phyloP scores from a whole-genome alignment of 176 grass and related monocot species.

The Tillandsia leiboldiana region DNA sequence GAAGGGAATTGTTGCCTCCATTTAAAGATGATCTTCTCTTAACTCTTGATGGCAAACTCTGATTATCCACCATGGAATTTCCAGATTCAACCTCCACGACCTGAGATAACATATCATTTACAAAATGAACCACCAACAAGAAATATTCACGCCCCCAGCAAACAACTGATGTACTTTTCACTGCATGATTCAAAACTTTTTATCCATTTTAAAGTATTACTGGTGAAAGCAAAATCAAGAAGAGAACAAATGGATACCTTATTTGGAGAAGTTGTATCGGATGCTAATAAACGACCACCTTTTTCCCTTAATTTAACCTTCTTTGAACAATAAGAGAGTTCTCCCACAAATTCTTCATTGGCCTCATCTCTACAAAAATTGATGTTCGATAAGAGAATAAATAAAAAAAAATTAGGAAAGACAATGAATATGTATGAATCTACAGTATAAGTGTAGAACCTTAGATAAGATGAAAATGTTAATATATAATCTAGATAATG shows the following conservation, averaged over 20 bases:
- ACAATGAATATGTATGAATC: too few relatives aligned
- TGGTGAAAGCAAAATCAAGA: background rate
- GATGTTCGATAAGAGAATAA: too few relatives aligned
- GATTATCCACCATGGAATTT: slow-evolving; percentile 15
- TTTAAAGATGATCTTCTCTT: slow-evolving; percentile 20
- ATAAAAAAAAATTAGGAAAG: too few relatives aligned
- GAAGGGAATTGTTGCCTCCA: slow-evolving; percentile 21
- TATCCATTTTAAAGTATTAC: background rate
- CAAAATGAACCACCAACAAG: background rate
- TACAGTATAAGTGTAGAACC: too few relatives aligned
- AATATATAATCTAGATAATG: background rate
- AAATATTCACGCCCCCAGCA: background rate
- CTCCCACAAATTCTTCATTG: too few relatives aligned
- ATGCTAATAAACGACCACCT: background rate
- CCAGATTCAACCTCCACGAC: slow-evolving; percentile 8
- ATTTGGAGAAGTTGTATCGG: background rate
- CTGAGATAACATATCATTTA: slow-evolving; percentile 17
- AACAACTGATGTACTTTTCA: background rate
- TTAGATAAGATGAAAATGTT: too few relatives aligned
- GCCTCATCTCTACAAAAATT: too few relatives aligned
- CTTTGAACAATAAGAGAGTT: too few relatives aligned
- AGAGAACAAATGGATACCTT: slow-evolving; percentile 26
- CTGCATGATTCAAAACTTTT: background rate
- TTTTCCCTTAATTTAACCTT: background rate
- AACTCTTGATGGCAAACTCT: slow-evolving; percentile 24